These are phyloP conservation scores for Heliosperma pusillum DNA, from an alignment of 148 eudicot genomes.

Conservation along the genomic window DNA sequence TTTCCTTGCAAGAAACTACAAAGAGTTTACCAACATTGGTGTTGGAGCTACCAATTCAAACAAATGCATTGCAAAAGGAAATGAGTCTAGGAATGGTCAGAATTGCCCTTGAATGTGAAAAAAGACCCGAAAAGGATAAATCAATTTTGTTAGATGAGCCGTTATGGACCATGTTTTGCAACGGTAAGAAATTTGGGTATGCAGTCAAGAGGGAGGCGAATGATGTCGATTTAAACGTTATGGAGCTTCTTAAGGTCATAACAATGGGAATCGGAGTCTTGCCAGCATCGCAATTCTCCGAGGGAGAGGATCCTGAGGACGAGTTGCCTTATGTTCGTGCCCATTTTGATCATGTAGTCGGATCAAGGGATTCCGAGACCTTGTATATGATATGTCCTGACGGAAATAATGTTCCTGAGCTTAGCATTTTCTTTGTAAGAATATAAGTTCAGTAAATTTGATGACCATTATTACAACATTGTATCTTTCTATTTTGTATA, in stretches of 20 bases:
- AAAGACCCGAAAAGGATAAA: constrained; percentile 14
- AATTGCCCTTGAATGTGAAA: constrained; percentile 36
- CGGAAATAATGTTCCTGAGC: constrained; percentile 26
- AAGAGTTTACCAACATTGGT: constrained; percentile 31
- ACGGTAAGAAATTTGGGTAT: constrained; percentile 31
- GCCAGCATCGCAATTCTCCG: constrained; percentile 1
- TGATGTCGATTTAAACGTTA: constrained; percentile 25
- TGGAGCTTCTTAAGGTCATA: constrained; percentile 33
- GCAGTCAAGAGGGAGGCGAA: constrained; percentile 27
- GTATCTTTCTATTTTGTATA: background rate
- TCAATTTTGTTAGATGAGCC: constrained; percentile 24
- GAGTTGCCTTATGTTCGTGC: constrained; percentile 31
- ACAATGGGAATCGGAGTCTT: constrained; percentile 31
- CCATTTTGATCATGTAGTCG: constrained; percentile 28
- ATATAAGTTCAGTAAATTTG: background rate
- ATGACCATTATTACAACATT: background rate
- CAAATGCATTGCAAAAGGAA: constrained; percentile 23
- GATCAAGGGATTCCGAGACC: constrained; percentile 28
- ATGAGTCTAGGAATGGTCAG: constrained; percentile 29
- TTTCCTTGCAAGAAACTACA: constrained; percentile 27
- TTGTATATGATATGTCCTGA: constrained; percentile 33
- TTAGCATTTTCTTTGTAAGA: constrained; percentile 32
- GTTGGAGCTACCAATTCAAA: constrained; percentile 28
- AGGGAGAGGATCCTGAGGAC: constrained; percentile 11
- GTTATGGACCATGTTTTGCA: constrained; percentile 32